Percentiles rank a stretch among this genome's conserved stretches.
These are phyloP conservation scores for Plasmopara halstedii DNA, from an alignment of 352 stramenopile genomes.

Conservation along the genomic window DNA sequence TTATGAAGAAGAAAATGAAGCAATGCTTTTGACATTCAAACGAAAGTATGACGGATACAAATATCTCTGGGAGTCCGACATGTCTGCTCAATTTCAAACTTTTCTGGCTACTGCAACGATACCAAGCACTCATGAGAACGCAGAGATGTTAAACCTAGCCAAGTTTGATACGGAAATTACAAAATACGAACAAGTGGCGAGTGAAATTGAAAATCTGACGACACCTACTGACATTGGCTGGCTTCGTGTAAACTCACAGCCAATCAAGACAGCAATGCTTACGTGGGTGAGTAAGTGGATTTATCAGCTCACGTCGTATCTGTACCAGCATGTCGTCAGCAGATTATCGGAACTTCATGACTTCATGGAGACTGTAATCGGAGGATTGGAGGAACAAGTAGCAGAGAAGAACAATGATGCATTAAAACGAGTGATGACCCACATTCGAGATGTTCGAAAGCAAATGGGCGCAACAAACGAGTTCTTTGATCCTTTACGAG, in stretches of 20 bases:
- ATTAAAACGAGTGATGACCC: constrained; percentile 96
- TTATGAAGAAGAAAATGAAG: constrained; percentile 89
- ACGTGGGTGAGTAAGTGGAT: constrained; percentile 96
- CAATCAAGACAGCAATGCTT: constrained; percentile 95
- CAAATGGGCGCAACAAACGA: constrained; percentile 90
- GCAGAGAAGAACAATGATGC: constrained; percentile 89
- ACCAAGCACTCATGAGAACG: constrained; percentile 55
- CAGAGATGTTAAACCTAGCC: constrained; percentile 88
- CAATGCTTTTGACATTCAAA: constrained; percentile 90
- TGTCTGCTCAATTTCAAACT: constrained; percentile 87
- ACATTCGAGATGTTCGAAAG: constrained; percentile 93
- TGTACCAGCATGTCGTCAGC: constrained; percentile 88
- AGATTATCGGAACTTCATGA: constrained; percentile 83
- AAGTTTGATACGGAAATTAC: constrained; percentile 95
- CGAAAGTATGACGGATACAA: constrained; percentile 92
- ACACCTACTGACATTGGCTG: constrained; percentile 93
- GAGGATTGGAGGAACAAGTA: constrained; percentile 88
- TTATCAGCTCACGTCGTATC: constrained; percentile 92
- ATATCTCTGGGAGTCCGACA: constrained; percentile 96
- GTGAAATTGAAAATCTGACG: constrained; percentile 83
- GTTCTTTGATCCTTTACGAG: constrained; percentile 92
- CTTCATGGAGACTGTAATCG: constrained; percentile 91
- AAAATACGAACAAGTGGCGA: constrained; percentile 92
- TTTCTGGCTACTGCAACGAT: constrained; percentile 80
- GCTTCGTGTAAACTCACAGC: constrained; percentile 95